Percentiles rank a stretch among this genome's conserved stretches.
Conservation (phyloP, 306 rosid genomes). For the Herpetospermum pedunculosum region DNA sequence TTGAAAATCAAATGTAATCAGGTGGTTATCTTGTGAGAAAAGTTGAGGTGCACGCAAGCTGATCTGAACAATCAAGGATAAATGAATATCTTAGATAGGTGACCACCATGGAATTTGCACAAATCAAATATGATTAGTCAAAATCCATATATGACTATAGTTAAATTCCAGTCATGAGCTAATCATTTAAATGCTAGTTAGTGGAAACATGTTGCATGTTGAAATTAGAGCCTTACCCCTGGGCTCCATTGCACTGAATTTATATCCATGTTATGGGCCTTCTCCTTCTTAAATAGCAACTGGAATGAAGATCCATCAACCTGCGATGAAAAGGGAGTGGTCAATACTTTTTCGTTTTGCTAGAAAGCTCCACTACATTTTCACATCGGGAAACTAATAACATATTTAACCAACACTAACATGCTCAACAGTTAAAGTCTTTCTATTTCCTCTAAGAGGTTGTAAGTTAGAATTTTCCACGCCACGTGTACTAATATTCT, state of each 20-base stretch:
- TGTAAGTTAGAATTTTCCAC: not conserved
- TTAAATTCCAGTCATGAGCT: not conserved
- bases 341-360: not conserved
- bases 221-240: constrained; percentile 51
- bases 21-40: no score
- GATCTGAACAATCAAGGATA: no score
- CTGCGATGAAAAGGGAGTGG: constrained; percentile 22
- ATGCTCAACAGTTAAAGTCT: not conserved
- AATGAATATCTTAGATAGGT: not conserved
- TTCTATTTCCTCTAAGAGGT: not conserved
- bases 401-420: not conserved
- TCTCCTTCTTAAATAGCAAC: constrained; percentile 58
- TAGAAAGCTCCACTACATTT: not conserved
- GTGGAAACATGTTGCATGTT: not conserved
- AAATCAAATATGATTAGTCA: not conserved
- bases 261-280: constrained; percentile 71
- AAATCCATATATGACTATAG: not conserved
- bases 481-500: no score
- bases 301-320: constrained; percentile 54
- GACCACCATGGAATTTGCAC: not conserved
- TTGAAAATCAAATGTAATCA: no score
- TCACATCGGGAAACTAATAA: not conserved
- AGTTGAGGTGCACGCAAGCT: no score
- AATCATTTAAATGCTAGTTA: not conserved
- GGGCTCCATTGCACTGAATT: constrained; percentile 85